Evolutionary conservation across 2,329 filamentous ascomycete genomes (phyloP).

Genomic region (Ophiobolus disseminans): DNA sequence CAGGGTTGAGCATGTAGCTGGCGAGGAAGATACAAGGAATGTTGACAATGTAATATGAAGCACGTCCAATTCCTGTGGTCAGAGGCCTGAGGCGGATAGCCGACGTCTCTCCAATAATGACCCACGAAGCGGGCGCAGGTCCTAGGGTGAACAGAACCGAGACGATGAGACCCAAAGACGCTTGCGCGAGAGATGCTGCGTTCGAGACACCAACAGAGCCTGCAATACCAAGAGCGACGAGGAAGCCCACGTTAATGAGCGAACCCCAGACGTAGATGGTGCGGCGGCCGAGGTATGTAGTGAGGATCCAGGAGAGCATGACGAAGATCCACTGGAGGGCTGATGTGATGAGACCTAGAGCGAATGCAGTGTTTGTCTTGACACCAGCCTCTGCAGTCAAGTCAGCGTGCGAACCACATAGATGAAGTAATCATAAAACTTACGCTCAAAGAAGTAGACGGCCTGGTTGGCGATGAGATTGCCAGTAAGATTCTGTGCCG

Average conservation of each 20-base stretch:
- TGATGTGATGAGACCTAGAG: constrained; percentile 69
- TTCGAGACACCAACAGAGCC: constrained; percentile 57
- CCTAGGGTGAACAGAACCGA: constrained; percentile 70
- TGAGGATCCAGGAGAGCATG: constrained; percentile 72
- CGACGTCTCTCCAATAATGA: constrained; percentile 72
- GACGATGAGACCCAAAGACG: constrained; percentile 68
- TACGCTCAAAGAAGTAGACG: constrained; percentile 66
- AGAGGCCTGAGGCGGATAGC: constrained; percentile 69
- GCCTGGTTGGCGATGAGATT: constrained; percentile 70
- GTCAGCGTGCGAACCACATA: constrained; percentile 29
- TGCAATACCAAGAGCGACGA: constrained; percentile 66
- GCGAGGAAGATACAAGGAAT: constrained; percentile 71
- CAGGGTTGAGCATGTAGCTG: constrained; percentile 67
- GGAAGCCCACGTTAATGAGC: constrained; percentile 60
- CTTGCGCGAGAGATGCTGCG: constrained; percentile 62
- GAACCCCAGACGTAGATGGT: constrained; percentile 70
- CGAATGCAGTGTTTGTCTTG: constrained; percentile 61
- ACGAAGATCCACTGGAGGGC: constrained; percentile 68
- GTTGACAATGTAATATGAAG: constrained; percentile 67
- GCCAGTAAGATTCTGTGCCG: constrained; percentile 67
- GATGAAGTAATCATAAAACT: constrained; percentile 30
- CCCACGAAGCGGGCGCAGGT: constrained; percentile 69
- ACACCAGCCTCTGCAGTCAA: constrained; percentile 66
- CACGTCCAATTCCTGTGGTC: constrained; percentile 71
- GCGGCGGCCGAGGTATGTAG: constrained; percentile 67